Evolutionary conservation across 345 rosid species (phyloP).

Genomic region (Populus ilicifolia): DNA sequence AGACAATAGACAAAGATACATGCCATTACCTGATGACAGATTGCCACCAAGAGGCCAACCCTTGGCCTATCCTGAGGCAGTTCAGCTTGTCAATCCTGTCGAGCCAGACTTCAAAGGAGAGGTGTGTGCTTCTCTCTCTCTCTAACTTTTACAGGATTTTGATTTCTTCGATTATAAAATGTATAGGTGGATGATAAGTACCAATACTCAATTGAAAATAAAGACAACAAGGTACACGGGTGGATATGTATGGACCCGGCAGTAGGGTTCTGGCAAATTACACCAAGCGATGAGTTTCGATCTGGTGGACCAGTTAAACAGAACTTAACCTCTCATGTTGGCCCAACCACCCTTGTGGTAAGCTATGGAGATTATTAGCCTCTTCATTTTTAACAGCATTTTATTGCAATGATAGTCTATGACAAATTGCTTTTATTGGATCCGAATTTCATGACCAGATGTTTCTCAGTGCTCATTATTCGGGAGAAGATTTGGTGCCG

Average conservation of each 20-base stretch:
- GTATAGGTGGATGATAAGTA: slow-evolving; percentile 24
- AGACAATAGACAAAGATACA: slow-evolving; percentile 76
- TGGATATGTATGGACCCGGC: slow-evolving; percentile 23
- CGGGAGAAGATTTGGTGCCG: slow-evolving; percentile 17
- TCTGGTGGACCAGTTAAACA: slow-evolving; percentile 19
- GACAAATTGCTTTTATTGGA: neutral
- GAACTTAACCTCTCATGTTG: slow-evolving; percentile 24
- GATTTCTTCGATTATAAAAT: neutral
- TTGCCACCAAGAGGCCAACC: slow-evolving; percentile 55
- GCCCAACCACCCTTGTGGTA: slow-evolving; percentile 18
- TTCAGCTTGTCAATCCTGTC: slow-evolving; percentile 60
- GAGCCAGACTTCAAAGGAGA: slow-evolving; percentile 75
- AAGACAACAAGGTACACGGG: slow-evolving; percentile 20
- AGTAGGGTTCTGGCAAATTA: slow-evolving; percentile 24
- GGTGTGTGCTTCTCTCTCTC: slow-evolving; percentile 20
- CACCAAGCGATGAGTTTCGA: slow-evolving; percentile 23
- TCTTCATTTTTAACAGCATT: neutral
- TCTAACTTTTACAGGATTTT: neutral
- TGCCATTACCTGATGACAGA: slow-evolving; percentile 90
- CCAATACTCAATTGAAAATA: slow-evolving; percentile 20
- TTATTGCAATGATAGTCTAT: too few species aligned
- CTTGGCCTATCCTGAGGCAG: slow-evolving; percentile 80
- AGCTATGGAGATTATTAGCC: neutral
- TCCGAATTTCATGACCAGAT: neutral
- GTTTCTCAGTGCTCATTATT: slow-evolving; percentile 18